These are phyloP conservation scores for Ceriops tagal DNA, from an alignment of 345 rosid genomes.

Conservation along the genomic window DNA sequence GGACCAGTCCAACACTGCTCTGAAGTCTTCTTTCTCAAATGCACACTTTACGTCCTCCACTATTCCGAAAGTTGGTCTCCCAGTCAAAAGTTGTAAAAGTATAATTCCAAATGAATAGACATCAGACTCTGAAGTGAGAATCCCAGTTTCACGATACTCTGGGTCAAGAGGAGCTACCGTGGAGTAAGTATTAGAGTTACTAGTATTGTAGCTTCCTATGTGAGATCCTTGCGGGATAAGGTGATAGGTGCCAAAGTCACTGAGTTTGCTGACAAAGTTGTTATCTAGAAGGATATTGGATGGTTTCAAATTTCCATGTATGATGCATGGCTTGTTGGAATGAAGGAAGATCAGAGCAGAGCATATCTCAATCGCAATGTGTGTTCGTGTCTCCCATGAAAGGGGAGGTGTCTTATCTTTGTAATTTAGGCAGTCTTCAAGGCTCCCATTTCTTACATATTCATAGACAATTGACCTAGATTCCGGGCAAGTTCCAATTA, in stretches of 20 bases:
- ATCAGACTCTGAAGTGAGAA: slow-evolving; percentile 58
- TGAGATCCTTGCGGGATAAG: slow-evolving; percentile 40
- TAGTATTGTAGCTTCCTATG: background rate
- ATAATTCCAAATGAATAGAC: slow-evolving; percentile 73
- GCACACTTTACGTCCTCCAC: slow-evolving; percentile 63
- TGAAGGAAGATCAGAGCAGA: slow-evolving; percentile 85
- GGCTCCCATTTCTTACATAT: slow-evolving; percentile 67
- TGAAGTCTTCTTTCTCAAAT: slow-evolving; percentile 53
- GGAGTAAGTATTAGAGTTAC: slow-evolving; percentile 10
- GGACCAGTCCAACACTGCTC: slow-evolving; percentile 51
- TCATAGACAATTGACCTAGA: slow-evolving; percentile 76
- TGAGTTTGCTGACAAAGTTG: slow-evolving; percentile 59
- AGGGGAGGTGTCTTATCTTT: slow-evolving; percentile 49
- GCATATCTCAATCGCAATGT: slow-evolving; percentile 72
- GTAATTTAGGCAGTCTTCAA: slow-evolving; percentile 59
- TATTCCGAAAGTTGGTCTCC: slow-evolving; percentile 46
- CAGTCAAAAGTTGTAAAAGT: slow-evolving; percentile 70
- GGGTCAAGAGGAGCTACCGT: slow-evolving; percentile 48
- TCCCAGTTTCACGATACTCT: slow-evolving; percentile 44
- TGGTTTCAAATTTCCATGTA: slow-evolving; percentile 78
- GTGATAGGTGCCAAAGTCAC: slow-evolving; percentile 58
- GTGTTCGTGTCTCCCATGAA: slow-evolving; percentile 59
- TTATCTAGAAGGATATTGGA: slow-evolving; percentile 78
- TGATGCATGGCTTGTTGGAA: slow-evolving; percentile 64
- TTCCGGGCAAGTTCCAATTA: slow-evolving; percentile 79